phyloP scores from a whole-genome alignment of 2,329 filamentous ascomycete genomes.

The Penicillium italicum region DNA sequence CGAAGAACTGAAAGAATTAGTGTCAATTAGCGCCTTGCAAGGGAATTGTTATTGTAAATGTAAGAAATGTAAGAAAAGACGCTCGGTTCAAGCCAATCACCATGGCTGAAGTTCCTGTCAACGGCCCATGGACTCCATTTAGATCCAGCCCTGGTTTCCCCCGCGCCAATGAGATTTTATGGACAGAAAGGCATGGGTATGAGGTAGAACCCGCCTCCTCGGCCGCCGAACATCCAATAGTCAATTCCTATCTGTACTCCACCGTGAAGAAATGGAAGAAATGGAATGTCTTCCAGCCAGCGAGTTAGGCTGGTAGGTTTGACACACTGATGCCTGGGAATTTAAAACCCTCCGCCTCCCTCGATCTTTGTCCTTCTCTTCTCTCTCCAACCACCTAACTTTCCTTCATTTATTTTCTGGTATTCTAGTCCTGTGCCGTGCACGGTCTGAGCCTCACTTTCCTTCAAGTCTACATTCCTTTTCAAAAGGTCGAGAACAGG shows the following conservation, averaged over 20 bases:
- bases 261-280: slow-evolving; percentile 8
- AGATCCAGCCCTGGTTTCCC: slow-evolving; percentile 7
- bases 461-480: slow-evolving; percentile 21
- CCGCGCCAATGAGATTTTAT: slow-evolving; percentile 1
- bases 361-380: slow-evolving; percentile 3
- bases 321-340: slow-evolving; percentile 5
- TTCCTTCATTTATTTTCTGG: slow-evolving; percentile 14
- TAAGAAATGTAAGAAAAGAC: neutral
- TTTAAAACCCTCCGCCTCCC: slow-evolving; percentile 9
- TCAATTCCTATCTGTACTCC: neutral
- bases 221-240: neutral
- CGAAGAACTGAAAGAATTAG: neutral
- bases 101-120: slow-evolving; percentile 9
- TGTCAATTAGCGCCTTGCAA: neutral
- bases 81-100: slow-evolving; percentile 9
- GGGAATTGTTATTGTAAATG: neutral
- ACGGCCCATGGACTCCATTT: neutral
- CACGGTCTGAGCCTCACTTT: slow-evolving; percentile 30
- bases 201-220: neutral
- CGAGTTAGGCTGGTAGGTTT: slow-evolving; percentile 4
- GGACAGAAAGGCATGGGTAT: neutral
- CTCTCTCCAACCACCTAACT: slow-evolving; percentile 5
- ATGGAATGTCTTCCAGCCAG: slow-evolving; percentile 4
- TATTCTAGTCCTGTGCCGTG: slow-evolving; percentile 31
- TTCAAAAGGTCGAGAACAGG: slow-evolving; percentile 20